Percentiles rank a stretch among this genome's conserved stretches.
phyloP scores from a whole-genome alignment of 2,329 filamentous ascomycete species.

The Niveomyces coronatus region DNA sequence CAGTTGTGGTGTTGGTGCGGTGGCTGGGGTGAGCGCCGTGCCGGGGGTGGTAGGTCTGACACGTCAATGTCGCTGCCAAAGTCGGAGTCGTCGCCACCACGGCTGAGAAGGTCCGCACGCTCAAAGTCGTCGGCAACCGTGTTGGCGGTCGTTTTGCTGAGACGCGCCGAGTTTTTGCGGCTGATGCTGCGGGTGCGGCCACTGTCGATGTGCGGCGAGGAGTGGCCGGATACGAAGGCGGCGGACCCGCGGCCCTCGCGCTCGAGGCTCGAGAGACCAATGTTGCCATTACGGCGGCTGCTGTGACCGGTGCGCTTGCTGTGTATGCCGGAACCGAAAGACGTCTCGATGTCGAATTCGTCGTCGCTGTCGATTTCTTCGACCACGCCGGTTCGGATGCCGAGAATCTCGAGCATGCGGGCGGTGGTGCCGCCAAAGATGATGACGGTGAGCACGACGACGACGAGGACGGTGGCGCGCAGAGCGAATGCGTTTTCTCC shows the following conservation, averaged over 20 bases:
- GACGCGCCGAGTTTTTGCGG: slow-evolving; percentile 36
- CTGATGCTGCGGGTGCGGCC: slow-evolving; percentile 36
- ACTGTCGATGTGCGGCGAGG: slow-evolving; percentile 34
- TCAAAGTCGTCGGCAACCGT: slow-evolving; percentile 38
- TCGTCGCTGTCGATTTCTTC: slow-evolving; percentile 97
- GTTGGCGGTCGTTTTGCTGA: slow-evolving; percentile 12
- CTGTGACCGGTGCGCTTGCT: slow-evolving; percentile 72
- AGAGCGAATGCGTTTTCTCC: slow-evolving; percentile 75
- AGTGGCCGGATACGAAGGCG: slow-evolving; percentile 44
- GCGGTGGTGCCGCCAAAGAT: slow-evolving; percentile 97
- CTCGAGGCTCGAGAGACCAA: slow-evolving; percentile 45
- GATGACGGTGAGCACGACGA: slow-evolving; percentile 94
- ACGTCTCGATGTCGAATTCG: slow-evolving; percentile 85
- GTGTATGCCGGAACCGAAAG: slow-evolving; percentile 60
- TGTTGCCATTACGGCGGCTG: slow-evolving; percentile 54
- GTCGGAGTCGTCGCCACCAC: slow-evolving; percentile 47
- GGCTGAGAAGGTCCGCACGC: slow-evolving; percentile 44
- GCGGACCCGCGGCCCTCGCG: slow-evolving; percentile 21
- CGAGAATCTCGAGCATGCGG: slow-evolving; percentile 92
- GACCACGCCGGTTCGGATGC: slow-evolving; percentile 92
- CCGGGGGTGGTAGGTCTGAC: slow-evolving; percentile 55
- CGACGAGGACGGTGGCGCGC: slow-evolving; percentile 90
- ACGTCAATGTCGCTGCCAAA: slow-evolving; percentile 54
- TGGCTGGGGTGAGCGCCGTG: slow-evolving; percentile 30
- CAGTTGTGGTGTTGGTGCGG: slow-evolving; percentile 14